phyloP scores from a whole-genome alignment of 1,139 yeast species.

The Blastobotrys arbuscula region DNA sequence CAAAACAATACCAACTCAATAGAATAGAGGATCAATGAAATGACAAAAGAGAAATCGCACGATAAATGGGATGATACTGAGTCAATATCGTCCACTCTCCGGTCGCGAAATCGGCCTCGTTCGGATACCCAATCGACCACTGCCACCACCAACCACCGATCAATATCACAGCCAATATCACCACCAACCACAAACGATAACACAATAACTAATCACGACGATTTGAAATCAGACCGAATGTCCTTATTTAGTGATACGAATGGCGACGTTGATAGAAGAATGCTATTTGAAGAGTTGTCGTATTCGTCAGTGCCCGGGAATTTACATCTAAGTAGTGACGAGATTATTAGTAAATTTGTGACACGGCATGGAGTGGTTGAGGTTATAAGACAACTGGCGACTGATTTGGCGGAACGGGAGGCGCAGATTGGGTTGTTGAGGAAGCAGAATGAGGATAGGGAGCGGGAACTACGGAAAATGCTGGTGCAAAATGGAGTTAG shows the following conservation, averaged over 20 bases:
- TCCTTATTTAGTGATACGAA: conserved; percentile 13
- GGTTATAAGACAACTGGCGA: conserved; percentile 45
- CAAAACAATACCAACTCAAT: too few species aligned
- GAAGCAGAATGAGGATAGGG: conserved; percentile 41
- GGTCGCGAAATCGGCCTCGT: background rate
- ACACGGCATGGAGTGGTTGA: conserved; percentile 40
- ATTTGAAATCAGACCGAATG: conserved; percentile 1
- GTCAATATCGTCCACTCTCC: background rate
- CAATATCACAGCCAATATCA: too few species aligned
- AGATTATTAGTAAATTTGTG: conserved; percentile 36
- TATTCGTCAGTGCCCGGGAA: conserved; percentile 35
- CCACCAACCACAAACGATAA: background rate
- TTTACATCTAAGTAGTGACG: conserved; percentile 35
- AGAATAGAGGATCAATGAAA: too few species aligned
- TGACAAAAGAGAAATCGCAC: background rate
- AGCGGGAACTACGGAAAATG: conserved; percentile 41
- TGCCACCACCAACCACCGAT: background rate
- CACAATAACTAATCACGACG: conserved; percentile 1
- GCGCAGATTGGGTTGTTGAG: conserved; percentile 42
- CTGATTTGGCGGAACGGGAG: conserved; percentile 47
- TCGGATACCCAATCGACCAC: background rate
- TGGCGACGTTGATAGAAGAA: conserved; percentile 14
- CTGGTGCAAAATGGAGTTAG: conserved; percentile 45
- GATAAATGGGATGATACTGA: background rate
- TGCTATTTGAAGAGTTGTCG: conserved; percentile 25